Base-by-base conservation (phyloP, 2,329 filamentous ascomycete genomes). In the Sporothrix euskadiensis region DNA sequence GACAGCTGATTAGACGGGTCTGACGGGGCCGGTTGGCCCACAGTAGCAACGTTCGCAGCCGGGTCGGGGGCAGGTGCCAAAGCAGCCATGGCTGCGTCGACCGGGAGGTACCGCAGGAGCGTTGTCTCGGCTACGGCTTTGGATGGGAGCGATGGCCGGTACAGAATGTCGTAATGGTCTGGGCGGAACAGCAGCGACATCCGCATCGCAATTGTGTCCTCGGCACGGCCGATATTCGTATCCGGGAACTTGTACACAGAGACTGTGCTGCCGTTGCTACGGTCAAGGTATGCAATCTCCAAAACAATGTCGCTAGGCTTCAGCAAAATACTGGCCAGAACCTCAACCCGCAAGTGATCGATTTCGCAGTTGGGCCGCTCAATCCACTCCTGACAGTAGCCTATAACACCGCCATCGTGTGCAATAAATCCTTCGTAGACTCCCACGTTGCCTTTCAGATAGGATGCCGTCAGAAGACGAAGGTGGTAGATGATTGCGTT, bases 121-220 rank as follows among this genome's bases (percentile, higher is more conserved):
- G n/a, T 72, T 26, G 71, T 63, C 14, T 65, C 66, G 10, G 71
- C 72, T 0, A 73, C 52, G 3, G 65, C 35, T 14, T 35, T 26
- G 1, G 70, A 71, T 0, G 73, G 74, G 73, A 76, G 61, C 69
- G 78, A 74, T 71, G 79, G 76, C 72, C 75, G 80, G 76, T 99
- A 99, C 47, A 98, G 87, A 75, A 99, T 90, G 81, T 98, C 96
- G 81, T 98, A 99, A 82, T 98, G 96, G 74, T 93, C 94, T 57
- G 84, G 97, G 80, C 84, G 90, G 87, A 83, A 94, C 79, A 86
- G 86, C 74, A 87, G 83, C 77, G 88, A 84, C 49, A 91, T 88
- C 44, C 88, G 84, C 35, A 86, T 84, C 0, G 84, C 86, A 0
- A 87, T 78, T 0, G 80, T 79, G 19, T 82, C 81, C 59, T 81